Percentiles rank a stretch among this genome's conserved stretches.
Evolutionary conservation across 73 alveolate species (phyloP).

Genomic region (Paramecium pentaurelia): DNA sequence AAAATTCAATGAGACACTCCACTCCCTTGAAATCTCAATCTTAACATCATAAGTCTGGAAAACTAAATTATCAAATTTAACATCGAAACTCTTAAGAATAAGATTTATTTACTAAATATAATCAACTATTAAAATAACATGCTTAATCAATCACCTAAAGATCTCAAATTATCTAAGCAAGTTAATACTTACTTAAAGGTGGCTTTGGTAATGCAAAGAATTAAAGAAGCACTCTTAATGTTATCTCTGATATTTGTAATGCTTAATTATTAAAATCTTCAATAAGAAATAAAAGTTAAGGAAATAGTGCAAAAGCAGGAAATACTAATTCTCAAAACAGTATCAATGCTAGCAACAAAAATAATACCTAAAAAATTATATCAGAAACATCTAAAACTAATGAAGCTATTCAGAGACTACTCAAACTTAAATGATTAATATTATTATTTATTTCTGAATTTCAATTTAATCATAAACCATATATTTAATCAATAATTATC

Average conservation of each 20-base stretch:
- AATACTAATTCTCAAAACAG: neutral
- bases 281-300: neutral
- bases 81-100: neutral
- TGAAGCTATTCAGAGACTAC: conserved; percentile 21
- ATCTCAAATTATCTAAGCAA: neutral
- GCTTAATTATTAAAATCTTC: neutral
- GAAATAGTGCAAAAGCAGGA: neutral
- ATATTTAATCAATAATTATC: neutral
- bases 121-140: neutral
- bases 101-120: neutral
- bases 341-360: neutral
- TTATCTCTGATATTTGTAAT: conserved; percentile 23
- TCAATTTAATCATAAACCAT: neutral
- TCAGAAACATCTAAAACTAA: neutral
- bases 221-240: neutral
- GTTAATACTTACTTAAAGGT: neutral
- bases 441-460: neutral
- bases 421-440: neutral
- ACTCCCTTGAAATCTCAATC: conserved; percentile 24
- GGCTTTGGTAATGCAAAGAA: neutral
- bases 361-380: neutral
- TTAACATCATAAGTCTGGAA: neutral
- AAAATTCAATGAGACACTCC: neutral
- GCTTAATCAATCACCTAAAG: neutral
- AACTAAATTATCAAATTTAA: neutral